Evolutionary conservation across 441 rosid genomes (phyloP), one percentile per base, ranked within the genome.

Genomic region (Erysimum pusillum): DNA sequence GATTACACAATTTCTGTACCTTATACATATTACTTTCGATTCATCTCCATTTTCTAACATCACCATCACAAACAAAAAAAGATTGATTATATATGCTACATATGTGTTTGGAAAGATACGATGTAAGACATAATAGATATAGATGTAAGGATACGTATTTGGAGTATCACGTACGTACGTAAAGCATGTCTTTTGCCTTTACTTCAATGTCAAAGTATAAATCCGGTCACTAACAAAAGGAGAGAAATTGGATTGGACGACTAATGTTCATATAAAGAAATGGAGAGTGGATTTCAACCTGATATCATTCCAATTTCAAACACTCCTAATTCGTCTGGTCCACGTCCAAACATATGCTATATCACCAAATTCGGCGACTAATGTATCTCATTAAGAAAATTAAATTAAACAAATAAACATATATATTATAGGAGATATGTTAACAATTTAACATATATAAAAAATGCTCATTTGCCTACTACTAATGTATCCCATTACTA

Each of bases 231-330:
- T 17, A 31, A 42, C 14, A 31, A 49, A 62, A 73, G 31, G 8
- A 52, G 35, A 63, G 46, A 34, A 54, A 32, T 53, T 52, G 35
- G 46, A 35, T 48, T 71, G 67, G 58, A 7, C n/a, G n/a, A 63
- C 42, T 9, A 71, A 34, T 49, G 56, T 49, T 20, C 31, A 7
- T 10, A 15, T n/a, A 15, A 39, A 57, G 6, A 53, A 52, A n/a
- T 20, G 14, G n/a, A 53, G 36, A 42, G 77, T 63, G 45, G 70
- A 42, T 53, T 20, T 56, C 6, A 74, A 20, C 58, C 58, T 54
- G 18, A 73, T 14, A 54, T 54, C 31, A 64, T 42, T 56, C 28
- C 14, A 64, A 53, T 18, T 64, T 51, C 31, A 45, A 18, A 42
- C 31, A 34, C 3, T 45, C 18, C 18, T 56, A 46, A 58, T 28